These are phyloP conservation scores for Lasiodiplodia gonubiensis DNA, from an alignment of 2,329 filamentous ascomycete genomes.

Conservation along the genomic window DNA sequence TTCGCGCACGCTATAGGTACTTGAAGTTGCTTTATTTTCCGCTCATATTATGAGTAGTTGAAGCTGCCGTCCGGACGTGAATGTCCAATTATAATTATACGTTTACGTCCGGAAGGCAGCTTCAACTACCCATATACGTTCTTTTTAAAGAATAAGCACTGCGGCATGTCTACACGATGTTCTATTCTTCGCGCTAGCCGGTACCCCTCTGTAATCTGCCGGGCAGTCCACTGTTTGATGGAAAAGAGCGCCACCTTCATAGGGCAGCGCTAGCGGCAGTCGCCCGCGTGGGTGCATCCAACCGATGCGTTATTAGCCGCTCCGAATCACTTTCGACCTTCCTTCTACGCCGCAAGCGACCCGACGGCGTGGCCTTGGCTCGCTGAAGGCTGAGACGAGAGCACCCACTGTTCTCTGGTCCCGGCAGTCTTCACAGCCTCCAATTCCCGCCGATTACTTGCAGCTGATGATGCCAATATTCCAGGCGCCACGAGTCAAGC, in stretches of 20 bases:
- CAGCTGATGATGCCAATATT: not conserved
- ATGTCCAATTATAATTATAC: too few species aligned
- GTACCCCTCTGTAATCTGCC: not conserved
- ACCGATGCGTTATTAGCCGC: not conserved
- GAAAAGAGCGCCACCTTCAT: not conserved
- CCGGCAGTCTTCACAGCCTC: too few species aligned
- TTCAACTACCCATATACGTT: too few species aligned
- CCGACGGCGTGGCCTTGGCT: constrained; percentile 8
- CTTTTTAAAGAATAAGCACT: too few species aligned
- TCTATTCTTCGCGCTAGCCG: too few species aligned
- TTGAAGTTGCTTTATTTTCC: too few species aligned
- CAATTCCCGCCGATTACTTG: not conserved
- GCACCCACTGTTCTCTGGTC: not conserved
- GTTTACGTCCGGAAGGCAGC: too few species aligned
- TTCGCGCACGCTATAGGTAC: too few species aligned
- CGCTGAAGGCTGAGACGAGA: not conserved
- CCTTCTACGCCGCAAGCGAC: not conserved
- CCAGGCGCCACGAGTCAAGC: not conserved
- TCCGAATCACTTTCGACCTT: too few species aligned
- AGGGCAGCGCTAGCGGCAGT: not conserved
- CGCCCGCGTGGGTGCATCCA: not conserved
- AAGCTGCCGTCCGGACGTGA: too few species aligned
- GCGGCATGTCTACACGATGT: too few species aligned
- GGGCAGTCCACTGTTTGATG: not conserved
- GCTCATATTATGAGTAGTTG: too few species aligned